Base-by-base conservation (phyloP, 2,329 filamentous ascomycete species). In the Alternaria longipes region DNA sequence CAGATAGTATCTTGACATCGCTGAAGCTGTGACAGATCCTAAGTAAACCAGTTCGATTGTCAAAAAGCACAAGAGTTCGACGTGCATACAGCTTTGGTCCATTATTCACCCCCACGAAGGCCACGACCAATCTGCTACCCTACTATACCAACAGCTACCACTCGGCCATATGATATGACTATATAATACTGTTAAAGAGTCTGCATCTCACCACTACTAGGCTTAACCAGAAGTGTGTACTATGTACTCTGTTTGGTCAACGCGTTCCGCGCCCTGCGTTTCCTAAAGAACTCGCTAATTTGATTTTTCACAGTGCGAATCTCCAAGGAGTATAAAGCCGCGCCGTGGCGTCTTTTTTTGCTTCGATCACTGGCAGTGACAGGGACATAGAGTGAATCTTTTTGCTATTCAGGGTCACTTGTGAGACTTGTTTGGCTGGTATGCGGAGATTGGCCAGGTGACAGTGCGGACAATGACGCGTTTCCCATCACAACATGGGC, bases 401-500 rank as follows among this genome's bases (percentile, higher is more conserved):
- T 52, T 28, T 52, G 22, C 32, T 41, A 20, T 28, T 30, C 5
- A 8, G 40, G 8, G 28, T 28, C 14, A 14, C 6, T 28, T 12
- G 40, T 42, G 4, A 8, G 12, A 24, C 3, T 24, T 42, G 20
- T 36, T 12, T 16, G 20, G 30, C 30, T 8, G 46, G 30, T 18
- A 18, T 36, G 46, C 46, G 20, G 30, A 50, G 30, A 36, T 50
- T 50, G 20, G 30, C 46, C n/a, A 50, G 46, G 46, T 50, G 30
- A n/a, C 46, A 36, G 46, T 50, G 46, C 30, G 30, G 30, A 24
- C 14, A 36, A 50, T 50, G 30, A 36, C 46, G 30, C 18, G 46
- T 36, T 50, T 12, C 16, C 18, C 14, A 50, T 36, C 8, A 7
- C 5, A 36, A 49, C 18, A 36, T 24, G 22, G 12, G 12, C 18